Evolutionary conservation across 169 alveolate species (phyloP).

Genomic region (Plasmodium cynomolgi): DNA sequence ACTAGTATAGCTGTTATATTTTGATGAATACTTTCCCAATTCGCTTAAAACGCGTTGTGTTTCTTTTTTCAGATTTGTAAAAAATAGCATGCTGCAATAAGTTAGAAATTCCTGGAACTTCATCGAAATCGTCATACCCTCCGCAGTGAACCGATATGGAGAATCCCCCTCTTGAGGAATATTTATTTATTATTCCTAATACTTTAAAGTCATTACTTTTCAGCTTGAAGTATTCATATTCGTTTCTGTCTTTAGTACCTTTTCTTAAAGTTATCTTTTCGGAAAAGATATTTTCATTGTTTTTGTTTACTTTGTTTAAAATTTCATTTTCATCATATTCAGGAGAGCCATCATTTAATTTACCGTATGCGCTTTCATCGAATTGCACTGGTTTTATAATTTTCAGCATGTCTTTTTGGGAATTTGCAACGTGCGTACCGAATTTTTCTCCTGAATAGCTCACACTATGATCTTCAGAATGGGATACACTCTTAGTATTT

Average conservation of each 20-base stretch:
- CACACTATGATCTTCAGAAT: not conserved
- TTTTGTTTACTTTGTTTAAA: conserved; percentile 14
- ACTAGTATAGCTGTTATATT: conserved; percentile 24
- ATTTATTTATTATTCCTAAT: conserved; percentile 71
- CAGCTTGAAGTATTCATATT: conserved; percentile 60
- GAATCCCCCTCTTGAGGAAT: conserved; percentile 69
- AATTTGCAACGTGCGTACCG: not conserved
- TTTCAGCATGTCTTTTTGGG: conserved; percentile 5
- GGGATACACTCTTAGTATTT: not conserved
- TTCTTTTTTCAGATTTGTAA: conserved; percentile 73
- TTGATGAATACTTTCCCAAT: conserved; percentile 58
- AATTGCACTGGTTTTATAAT: conserved; percentile 33
- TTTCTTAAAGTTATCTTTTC: conserved; percentile 53
- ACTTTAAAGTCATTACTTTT: conserved; percentile 69
- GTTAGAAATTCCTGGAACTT: conserved; percentile 72
- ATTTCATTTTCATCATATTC: not conserved
- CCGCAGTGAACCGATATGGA: conserved; percentile 73
- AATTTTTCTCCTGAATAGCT: conserved; percentile 5
- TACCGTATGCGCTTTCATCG: conserved; percentile 1
- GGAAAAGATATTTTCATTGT: conserved; percentile 32
- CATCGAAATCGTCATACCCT: conserved; percentile 72
- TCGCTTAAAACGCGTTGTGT: conserved; percentile 66
- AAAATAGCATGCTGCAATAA: conserved; percentile 48
- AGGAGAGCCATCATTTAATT: conserved; percentile 23
- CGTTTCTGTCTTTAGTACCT: conserved; percentile 38